phyloP scores from a whole-genome alignment of 306 rosid genomes.

The Dicorynia guianensis region DNA sequence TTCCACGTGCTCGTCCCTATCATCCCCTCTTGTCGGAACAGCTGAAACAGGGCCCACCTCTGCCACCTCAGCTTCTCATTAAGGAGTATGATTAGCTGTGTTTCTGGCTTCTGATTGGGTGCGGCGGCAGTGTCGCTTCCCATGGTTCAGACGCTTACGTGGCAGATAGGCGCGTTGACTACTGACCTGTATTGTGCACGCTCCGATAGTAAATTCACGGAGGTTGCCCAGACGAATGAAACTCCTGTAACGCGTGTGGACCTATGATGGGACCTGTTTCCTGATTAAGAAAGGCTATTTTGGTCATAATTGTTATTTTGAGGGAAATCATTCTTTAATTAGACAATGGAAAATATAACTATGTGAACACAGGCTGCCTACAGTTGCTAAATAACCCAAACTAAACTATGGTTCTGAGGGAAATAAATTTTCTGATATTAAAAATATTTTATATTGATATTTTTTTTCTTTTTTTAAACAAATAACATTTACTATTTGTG shows the following conservation, averaged over 20 bases:
- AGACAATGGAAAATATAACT: not conserved
- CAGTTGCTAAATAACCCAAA: too few species aligned
- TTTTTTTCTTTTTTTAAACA: too few species aligned
- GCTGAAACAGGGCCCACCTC: conserved; percentile 50
- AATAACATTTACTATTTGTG: too few species aligned
- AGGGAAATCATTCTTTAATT: not conserved
- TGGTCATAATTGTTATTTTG: not conserved
- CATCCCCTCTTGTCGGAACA: conserved; percentile 51
- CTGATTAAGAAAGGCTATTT: conserved; percentile 1
- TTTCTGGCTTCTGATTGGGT: not conserved
- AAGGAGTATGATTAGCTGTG: too few species aligned
- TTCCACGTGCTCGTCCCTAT: conserved; percentile 39
- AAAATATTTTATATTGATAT: too few species aligned
- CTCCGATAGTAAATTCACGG: not conserved
- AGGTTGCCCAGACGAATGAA: conserved; percentile 31
- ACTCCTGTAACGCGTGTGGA: conserved; percentile 23
- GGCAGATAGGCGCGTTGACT: conserved; percentile 28
- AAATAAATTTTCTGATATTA: too few species aligned
- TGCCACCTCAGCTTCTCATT: not conserved
- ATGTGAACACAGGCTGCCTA: too few species aligned
- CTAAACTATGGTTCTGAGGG: too few species aligned
- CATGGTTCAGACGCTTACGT: not conserved
- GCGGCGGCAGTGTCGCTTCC: conserved; percentile 27
- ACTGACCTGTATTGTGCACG: not conserved
- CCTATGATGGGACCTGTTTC: not conserved